Percentiles rank a stretch among this genome's conserved stretches.
Conservation (phyloP, 1,139 yeast species). For the Debaryomyces psychrophilus region DNA sequence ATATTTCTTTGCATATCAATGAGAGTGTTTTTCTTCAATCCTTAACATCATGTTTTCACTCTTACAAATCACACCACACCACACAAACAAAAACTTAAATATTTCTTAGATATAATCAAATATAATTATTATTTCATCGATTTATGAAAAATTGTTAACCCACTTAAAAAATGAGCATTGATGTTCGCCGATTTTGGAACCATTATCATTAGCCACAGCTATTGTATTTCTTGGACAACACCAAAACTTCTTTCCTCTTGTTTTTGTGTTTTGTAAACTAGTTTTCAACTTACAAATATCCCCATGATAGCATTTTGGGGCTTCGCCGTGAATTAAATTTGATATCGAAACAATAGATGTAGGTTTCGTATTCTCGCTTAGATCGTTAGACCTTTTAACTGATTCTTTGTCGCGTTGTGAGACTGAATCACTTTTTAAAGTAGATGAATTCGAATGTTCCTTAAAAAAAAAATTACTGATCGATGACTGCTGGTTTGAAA, state of each 20-base stretch:
- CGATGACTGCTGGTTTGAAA: slow-evolving; percentile 18
- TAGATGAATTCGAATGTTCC: slow-evolving; percentile 2
- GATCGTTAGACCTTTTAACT: not conserved
- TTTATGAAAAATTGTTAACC: slow-evolving; percentile 20
- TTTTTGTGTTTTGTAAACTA: slow-evolving; percentile 43
- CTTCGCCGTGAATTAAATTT: slow-evolving; percentile 30
- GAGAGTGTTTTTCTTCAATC: slow-evolving; percentile 9
- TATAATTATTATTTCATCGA: not conserved
- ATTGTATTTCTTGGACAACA: slow-evolving; percentile 42
- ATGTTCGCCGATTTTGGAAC: slow-evolving; percentile 18
- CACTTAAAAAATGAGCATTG: slow-evolving; percentile 43
- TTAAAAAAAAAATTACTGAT: slow-evolving; percentile 21
- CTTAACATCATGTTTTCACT: slow-evolving; percentile 5
- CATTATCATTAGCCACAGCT: slow-evolving; percentile 14
- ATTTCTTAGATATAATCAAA: slow-evolving; percentile 4
- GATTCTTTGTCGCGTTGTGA: not conserved
- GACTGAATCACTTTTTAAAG: not conserved
- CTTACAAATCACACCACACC: not conserved
- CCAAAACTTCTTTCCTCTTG: slow-evolving; percentile 64
- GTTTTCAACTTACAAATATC: slow-evolving; percentile 53
- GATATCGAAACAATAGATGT: slow-evolving; percentile 15
- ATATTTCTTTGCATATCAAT: slow-evolving; percentile 6
- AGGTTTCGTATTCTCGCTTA: not conserved
- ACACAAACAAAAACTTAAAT: not conserved
- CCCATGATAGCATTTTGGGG: slow-evolving; percentile 57